Percentiles rank a stretch among this genome's conserved stretches.
Evolutionary conservation across 2,329 filamentous ascomycete genomes (phyloP).

Genomic region (Diaporthe aspalathi): DNA sequence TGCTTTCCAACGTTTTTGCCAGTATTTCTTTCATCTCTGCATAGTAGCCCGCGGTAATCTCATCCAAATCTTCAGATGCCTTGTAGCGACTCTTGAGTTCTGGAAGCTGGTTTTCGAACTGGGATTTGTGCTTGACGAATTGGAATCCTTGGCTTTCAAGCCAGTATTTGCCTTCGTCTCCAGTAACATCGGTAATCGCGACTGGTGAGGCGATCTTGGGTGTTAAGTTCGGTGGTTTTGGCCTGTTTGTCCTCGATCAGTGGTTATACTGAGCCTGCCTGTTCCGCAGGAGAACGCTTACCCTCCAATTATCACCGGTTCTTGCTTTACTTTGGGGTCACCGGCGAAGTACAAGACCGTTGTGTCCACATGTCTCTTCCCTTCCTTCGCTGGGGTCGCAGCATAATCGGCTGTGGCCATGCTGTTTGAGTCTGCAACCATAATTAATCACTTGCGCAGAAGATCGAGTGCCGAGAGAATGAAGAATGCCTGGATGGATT

Average conservation of each 20-base stretch:
- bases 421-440: constrained; percentile 10
- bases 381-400: background rate
- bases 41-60: constrained; percentile 16
- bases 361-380: background rate
- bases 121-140: constrained; percentile 23
- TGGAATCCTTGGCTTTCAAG: constrained; percentile 26
- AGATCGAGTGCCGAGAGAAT: background rate
- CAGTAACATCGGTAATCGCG: constrained; percentile 19
- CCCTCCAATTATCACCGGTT: constrained; percentile 12
- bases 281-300: background rate
- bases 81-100: constrained; percentile 29
- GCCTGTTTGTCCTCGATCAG: background rate
- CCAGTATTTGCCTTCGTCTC: constrained; percentile 18
- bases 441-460: background rate
- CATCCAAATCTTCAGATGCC: constrained; percentile 12
- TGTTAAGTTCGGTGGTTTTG: constrained; percentile 15
- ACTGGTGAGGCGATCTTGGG: constrained; percentile 19
- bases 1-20: background rate
- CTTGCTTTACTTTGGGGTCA: constrained; percentile 7
- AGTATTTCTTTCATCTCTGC: constrained; percentile 25
- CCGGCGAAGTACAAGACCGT: constrained; percentile 13
- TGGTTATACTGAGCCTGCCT: too few relatives aligned
- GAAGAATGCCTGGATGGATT: background rate
- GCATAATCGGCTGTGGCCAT: background rate
- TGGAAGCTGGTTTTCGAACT: constrained; percentile 5